These are phyloP conservation scores for Bifiguratus adelaidae DNA, from an alignment of 192 early-diverging fungal species.

Conservation along the genomic window DNA sequence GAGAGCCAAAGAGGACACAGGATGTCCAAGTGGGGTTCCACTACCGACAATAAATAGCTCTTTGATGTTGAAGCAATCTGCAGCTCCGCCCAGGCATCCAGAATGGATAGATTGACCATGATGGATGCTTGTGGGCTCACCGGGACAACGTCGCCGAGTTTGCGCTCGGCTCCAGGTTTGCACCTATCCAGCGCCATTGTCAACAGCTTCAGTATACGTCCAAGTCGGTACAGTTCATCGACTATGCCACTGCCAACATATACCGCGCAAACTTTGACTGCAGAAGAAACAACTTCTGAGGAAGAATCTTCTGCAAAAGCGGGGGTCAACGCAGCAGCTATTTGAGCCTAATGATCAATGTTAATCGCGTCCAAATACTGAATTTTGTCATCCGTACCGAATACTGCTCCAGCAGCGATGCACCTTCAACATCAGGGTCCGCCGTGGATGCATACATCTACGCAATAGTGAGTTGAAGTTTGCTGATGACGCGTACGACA, in stretches of 20 bases:
- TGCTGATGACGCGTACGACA: not conserved
- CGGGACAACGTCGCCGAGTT: slow-evolving; percentile 41
- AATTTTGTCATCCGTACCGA: slow-evolving; percentile 34
- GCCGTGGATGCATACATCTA: slow-evolving; percentile 53
- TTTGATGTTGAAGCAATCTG: slow-evolving; percentile 53
- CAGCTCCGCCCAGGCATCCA: slow-evolving; percentile 75
- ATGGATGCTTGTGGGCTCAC: slow-evolving; percentile 66
- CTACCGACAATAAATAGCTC: slow-evolving; percentile 45
- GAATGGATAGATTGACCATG: slow-evolving; percentile 64
- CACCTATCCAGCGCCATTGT: slow-evolving; percentile 59
- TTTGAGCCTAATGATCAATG: slow-evolving; percentile 61
- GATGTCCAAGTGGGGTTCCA: slow-evolving; percentile 40
- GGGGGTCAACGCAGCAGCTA: slow-evolving; percentile 84
- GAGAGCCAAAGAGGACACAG: slow-evolving; percentile 52
- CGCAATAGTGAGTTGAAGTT: slow-evolving; percentile 2
- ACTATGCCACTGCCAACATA: slow-evolving; percentile 86
- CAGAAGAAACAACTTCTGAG: slow-evolving; percentile 63
- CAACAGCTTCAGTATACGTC: slow-evolving; percentile 61
- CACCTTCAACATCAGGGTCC: slow-evolving; percentile 87
- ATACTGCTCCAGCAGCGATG: slow-evolving; percentile 80
- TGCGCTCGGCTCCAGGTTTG: slow-evolving; percentile 39
- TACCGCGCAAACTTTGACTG: slow-evolving; percentile 68
- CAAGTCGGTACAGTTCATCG: slow-evolving; percentile 61
- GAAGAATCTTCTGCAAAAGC: slow-evolving; percentile 67
- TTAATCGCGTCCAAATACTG: no score